A percentile compares a stretch with the other conserved stretches of the same genome.
These are phyloP conservation scores for Filosporella fistucella DNA, from an alignment of 495 filamentous ascomycete species.

Conservation along the genomic window DNA sequence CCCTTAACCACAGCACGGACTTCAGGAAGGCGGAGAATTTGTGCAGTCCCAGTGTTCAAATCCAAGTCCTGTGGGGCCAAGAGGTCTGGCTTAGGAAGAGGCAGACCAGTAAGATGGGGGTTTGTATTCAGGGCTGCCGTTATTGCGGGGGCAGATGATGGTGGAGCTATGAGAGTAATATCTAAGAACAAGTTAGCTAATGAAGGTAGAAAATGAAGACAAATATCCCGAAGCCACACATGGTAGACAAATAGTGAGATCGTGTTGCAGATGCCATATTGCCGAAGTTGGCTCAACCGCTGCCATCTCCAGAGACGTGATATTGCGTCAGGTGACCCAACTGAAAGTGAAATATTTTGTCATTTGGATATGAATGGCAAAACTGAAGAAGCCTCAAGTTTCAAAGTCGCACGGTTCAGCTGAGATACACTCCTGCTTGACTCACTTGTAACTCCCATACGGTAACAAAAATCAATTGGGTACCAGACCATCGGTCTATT, in stretches of 20 bases:
- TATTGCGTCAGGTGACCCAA: too few species aligned
- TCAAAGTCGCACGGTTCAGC: too few species aligned
- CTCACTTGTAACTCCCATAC: constrained; percentile 76
- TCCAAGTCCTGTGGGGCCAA: constrained; percentile 68
- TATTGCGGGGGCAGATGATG: constrained; percentile 65
- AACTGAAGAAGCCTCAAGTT: too few species aligned
- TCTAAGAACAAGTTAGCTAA: constrained; percentile 47
- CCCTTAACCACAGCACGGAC: constrained; percentile 65
- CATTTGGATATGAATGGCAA: too few species aligned
- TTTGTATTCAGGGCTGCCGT: constrained; percentile 78
- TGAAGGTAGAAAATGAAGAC: too few species aligned
- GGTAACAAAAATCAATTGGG: constrained; percentile 83
- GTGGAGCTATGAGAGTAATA: constrained; percentile 79
- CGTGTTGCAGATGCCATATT: too few species aligned
- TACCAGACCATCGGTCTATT: constrained; percentile 98
- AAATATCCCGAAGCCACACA: too few species aligned
- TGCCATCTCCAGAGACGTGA: too few species aligned
- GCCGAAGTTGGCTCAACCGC: too few species aligned
- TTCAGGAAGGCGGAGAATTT: constrained; percentile 79
- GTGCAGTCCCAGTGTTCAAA: constrained; percentile 78
- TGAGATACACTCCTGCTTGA: too few species aligned
- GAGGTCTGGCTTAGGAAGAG: constrained; percentile 67
- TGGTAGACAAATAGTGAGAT: too few species aligned
- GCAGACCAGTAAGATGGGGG: constrained; percentile 78
- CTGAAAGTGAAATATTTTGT: too few species aligned